Evolutionary conservation across 1,284 basidiomycete species (phyloP), one percentile per base, ranked within the genome.

Genomic region (Coniferiporia sulphurascens): DNA sequence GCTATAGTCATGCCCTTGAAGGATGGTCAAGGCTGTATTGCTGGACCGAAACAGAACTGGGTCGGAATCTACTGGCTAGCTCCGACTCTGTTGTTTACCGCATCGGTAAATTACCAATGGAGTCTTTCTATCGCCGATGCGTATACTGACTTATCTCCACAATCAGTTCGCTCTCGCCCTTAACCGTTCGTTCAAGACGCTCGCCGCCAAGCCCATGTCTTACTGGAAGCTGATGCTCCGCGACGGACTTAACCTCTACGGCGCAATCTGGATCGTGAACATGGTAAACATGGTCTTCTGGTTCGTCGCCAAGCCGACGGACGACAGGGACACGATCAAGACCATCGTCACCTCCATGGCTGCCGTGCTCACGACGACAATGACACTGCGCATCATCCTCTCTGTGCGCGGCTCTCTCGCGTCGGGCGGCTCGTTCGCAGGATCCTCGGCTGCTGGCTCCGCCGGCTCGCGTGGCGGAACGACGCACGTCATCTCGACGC

Each of bases 221-320:
- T 75, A 78, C 48, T 91, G 89, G 89, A 89, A 90, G 67, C 78
- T 91, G 64, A 91, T 91, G 88, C 86, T 91, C 62, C 87, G 89
- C 62, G 89, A 92, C 69, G 87, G 88, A 9, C 82, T 92, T 63
- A 91, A 91, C 73, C 81, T 91, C 59, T 91, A 91, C 68, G 86
- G 80, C 58, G 79, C 89, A 34, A 80, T 91, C 71, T 86, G 83
- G 77, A 66, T 85, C 65, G 86, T 91, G 62, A 89, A 92, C 78
- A 79, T 88, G 73, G 76, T 78, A 72, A 91, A 91, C 76, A 79
- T 89, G 72, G 71, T 89, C 68, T 91, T 89, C 78, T 90, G 87
- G 85, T 89, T 91, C 72, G 81, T 88, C 73, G 81, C 86, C 68
- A 83, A 70, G 53, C 87, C 89, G 32, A 85, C 83, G 44, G 82